phyloP scores from a whole-genome alignment of 2,329 filamentous ascomycete species.

The Penicillium sclerotiorum region DNA sequence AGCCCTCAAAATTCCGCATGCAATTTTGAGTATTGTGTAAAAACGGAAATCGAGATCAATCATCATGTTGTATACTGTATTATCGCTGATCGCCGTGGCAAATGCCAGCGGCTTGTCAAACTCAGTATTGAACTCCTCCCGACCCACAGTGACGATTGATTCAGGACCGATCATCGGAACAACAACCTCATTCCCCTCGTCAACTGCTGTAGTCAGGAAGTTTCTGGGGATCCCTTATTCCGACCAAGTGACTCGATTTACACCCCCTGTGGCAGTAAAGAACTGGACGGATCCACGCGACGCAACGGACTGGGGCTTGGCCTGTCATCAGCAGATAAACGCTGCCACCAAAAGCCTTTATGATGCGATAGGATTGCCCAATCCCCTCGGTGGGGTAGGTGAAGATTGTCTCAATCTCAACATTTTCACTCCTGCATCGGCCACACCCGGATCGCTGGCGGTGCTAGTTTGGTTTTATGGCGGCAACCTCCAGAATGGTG shows the following conservation, averaged over 20 bases:
- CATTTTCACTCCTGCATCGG: slow-evolving; percentile 26
- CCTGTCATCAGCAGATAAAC: slow-evolving; percentile 34
- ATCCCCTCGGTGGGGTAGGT: slow-evolving; percentile 25
- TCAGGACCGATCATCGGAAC: slow-evolving; percentile 32
- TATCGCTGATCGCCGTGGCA: too few species aligned
- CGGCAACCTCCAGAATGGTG: slow-evolving; percentile 27
- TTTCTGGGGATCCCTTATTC: slow-evolving; percentile 38
- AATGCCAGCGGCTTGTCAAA: too few species aligned
- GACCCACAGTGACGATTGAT: slow-evolving; percentile 27
- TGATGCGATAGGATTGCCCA: slow-evolving; percentile 30
- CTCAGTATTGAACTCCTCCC: too few species aligned
- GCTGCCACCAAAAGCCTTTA: slow-evolving; percentile 35
- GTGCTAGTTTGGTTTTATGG: slow-evolving; percentile 37
- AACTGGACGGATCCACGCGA: slow-evolving; percentile 22
- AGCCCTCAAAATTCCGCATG: too few species aligned
- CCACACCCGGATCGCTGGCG: slow-evolving; percentile 12
- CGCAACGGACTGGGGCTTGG: slow-evolving; percentile 27
- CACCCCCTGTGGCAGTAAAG: slow-evolving; percentile 20
- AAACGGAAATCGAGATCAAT: too few species aligned
- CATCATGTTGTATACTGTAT: too few species aligned
- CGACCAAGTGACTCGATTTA: slow-evolving; percentile 30
- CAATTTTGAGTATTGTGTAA: too few species aligned
- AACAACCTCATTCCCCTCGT: slow-evolving; percentile 26
- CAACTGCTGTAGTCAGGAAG: slow-evolving; percentile 26
- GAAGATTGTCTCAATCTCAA: slow-evolving; percentile 40